These are phyloP conservation scores for Metschnikowia lunata DNA, from an alignment of 805 yeast genomes.

Conservation along the genomic window DNA sequence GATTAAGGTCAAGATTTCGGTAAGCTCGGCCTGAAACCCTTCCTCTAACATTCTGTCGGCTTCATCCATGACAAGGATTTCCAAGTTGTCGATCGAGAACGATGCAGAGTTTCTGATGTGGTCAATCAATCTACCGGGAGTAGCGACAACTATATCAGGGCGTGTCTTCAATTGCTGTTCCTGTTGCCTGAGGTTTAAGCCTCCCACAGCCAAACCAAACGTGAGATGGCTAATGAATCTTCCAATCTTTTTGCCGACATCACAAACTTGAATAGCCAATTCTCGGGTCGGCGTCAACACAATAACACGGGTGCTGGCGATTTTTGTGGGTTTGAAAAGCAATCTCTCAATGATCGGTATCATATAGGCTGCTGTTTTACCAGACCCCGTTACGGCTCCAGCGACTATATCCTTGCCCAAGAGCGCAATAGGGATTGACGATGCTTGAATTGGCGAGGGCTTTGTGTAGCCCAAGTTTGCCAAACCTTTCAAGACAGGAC, in stretches of 20 bases:
- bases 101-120: conserved; percentile 94
- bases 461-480: conserved; percentile 74
- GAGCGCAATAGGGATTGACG: conserved; percentile 89
- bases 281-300: conserved; percentile 96
- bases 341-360: conserved; percentile 93
- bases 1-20: conserved; percentile 80
- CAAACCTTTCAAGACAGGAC: conserved; percentile 86
- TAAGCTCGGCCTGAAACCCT: conserved; percentile 93
- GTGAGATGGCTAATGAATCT: conserved; percentile 69
- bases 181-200: conserved; percentile 89
- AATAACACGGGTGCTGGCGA: conserved; percentile 85
- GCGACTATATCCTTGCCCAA: conserved; percentile 96
- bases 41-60: conserved; percentile 99
- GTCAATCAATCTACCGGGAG: conserved; percentile 98
- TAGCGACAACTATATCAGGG: conserved; percentile 95
- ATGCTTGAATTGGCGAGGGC: conserved; percentile 92
- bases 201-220: conserved; percentile 98
- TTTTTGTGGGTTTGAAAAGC: conserved; percentile 78
- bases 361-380: conserved; percentile 98
- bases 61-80: conserved; percentile 90
- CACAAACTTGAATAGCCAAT: conserved; percentile 91
- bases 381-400: conserved; percentile 99
- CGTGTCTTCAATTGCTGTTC: conserved; percentile 88
- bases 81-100: conserved; percentile 85
- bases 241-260: conserved; percentile 84